Base-by-base conservation (phyloP, 73 alveolate species). In the Paramecium sexaurelia region DNA sequence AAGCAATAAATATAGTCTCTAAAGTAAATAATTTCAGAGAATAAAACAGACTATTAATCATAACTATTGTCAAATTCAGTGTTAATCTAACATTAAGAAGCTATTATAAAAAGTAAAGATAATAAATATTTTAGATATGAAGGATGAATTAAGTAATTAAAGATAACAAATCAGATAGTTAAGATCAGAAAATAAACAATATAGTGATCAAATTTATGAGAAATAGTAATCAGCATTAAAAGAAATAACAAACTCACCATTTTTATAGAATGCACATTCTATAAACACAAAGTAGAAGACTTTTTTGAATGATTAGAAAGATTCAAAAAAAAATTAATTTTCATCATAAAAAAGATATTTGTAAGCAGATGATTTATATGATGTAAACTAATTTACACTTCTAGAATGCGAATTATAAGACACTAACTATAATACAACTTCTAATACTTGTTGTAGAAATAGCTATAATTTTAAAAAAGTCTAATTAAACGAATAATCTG, bases 341-440 rank as follows among this genome's bases (percentile, higher is more conserved):
- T 61, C 83, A 61, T 61, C 83, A 11, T 61, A 61, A 61, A 61
- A 61, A 61, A 61, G 83, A 3, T 61, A 61, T 61, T 61, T 61
- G 13, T 19, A 61, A 7, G 83, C 43, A 15, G 83, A 61, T 61
- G 83, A 61, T 11, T 11, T 61, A 13, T 61, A 61, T 61, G 83
- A 61, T 61, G 83, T 61, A 8, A 61, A 61, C 26, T 61, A 61
- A 32, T 61, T 61, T 61, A 61, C 83, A 29, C 22, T 61, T 11
- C 8, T 61, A 13, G 83, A 61, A 24, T 61, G 29, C 13, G 83
- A 61, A 29, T 61, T 61, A 11, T 13, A 61, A 19, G 83, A 61
- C 26, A 61, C 83, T 0, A 61, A 61, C 47, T 61, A 11, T 61
- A 29, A 61, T 61, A 61, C 83, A 24, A 61, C 20, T 26, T 10